Evolutionary conservation across 768 basidiomycete species (phyloP).

Genomic region (Cubamyces lactineus): DNA sequence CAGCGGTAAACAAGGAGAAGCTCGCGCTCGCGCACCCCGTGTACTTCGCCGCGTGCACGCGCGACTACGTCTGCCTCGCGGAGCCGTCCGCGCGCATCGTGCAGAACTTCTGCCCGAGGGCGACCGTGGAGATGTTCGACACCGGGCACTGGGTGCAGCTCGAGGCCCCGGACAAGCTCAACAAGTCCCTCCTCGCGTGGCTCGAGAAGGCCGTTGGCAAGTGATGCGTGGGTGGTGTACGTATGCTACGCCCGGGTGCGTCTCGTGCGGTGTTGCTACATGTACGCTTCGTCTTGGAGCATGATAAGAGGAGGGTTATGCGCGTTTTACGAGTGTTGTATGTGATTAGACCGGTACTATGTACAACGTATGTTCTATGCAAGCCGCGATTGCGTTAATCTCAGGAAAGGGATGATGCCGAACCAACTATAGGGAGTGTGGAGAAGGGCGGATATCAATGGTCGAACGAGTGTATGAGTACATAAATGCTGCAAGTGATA

Average conservation of each 20-base stretch:
- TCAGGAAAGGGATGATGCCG: too few relatives aligned
- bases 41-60: slow-evolving; percentile 41
- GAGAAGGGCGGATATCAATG: too few relatives aligned
- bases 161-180: slow-evolving; percentile 40
- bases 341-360: too few relatives aligned
- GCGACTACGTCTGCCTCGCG: slow-evolving; percentile 40
- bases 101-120: slow-evolving; percentile 32
- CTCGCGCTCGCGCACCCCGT: slow-evolving; percentile 39
- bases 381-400: too few relatives aligned
- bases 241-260: not conserved
- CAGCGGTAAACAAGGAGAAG: slow-evolving; percentile 30
- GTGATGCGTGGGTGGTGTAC: not conserved
- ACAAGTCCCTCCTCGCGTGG: slow-evolving; percentile 42
- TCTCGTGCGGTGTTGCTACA: too few relatives aligned
- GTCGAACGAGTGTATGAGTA: too few relatives aligned
- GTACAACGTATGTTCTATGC: too few relatives aligned
- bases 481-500: not conserved
- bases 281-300: not conserved
- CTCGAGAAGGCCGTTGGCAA: slow-evolving; percentile 19
- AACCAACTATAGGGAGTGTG: too few relatives aligned
- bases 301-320: not conserved
- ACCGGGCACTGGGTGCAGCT: slow-evolving; percentile 44
- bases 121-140: slow-evolving; percentile 39
- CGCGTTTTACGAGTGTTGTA: too few relatives aligned
- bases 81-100: slow-evolving; percentile 31